Conservation (phyloP, 176 grass and related monocot species). For the Metroxylon sagu region DNA sequence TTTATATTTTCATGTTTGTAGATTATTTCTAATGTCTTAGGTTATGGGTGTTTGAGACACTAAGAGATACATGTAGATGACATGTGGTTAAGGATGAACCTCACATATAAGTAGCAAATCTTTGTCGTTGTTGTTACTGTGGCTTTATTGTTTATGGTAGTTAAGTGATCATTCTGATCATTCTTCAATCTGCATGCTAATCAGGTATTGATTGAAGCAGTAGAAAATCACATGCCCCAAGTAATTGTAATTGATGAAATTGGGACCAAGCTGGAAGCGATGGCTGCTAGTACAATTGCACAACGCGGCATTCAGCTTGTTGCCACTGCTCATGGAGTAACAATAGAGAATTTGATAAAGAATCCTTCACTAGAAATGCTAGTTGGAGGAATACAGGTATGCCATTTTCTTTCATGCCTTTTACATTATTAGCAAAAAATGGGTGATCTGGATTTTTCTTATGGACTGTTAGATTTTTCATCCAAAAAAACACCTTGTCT, state of each 20-base stretch:
- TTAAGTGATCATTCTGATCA: not conserved
- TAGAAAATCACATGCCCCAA: slow-evolving; percentile 96
- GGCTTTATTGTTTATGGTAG: no score
- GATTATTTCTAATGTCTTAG: no score
- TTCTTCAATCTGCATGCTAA: slow-evolving; percentile 11
- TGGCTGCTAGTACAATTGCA: slow-evolving; percentile 91
- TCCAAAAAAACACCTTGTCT: no score
- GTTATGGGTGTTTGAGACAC: no score
- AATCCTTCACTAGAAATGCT: slow-evolving; percentile 91
- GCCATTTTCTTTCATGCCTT: not conserved
- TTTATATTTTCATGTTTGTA: no score
- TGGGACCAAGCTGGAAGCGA: slow-evolving; percentile 77
- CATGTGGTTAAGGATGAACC: no score
- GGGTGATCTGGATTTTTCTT: no score
- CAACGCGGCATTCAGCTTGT: slow-evolving; percentile 89
- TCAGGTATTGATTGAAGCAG: slow-evolving; percentile 89
- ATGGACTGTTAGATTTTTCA: no score
- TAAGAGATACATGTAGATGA: no score
- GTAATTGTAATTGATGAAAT: slow-evolving; percentile 95
- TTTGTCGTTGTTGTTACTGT: no score
- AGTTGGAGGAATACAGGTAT: slow-evolving; percentile 85
- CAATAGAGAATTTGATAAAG: slow-evolving; percentile 82
- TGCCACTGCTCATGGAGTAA: slow-evolving; percentile 81
- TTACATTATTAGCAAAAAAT: no score
- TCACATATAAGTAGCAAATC: no score